phyloP scores from a whole-genome alignment of 305 asterid species.

The Rubia balearica region DNA sequence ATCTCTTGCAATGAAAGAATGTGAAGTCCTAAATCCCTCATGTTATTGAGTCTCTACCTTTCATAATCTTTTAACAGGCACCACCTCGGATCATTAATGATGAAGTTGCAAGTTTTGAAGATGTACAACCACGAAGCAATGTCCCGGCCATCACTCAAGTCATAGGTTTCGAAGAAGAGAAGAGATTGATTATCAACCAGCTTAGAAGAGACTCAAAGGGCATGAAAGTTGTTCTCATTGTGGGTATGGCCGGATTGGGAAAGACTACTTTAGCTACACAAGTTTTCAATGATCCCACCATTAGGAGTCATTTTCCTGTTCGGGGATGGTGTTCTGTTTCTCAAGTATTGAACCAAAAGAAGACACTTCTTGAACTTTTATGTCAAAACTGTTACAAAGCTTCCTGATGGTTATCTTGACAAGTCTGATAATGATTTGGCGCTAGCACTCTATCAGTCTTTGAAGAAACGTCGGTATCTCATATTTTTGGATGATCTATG shows the following conservation, averaged over 20 bases:
- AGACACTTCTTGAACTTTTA: background rate
- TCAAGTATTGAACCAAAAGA: background rate
- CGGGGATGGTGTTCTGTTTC: background rate
- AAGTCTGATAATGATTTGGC: background rate
- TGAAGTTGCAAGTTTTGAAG: background rate
- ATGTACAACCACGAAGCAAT: background rate
- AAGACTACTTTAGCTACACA: background rate
- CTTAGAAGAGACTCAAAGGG: background rate
- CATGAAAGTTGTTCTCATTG: background rate
- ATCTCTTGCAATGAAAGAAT: too few relatives aligned
- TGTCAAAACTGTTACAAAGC: background rate
- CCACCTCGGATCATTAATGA: background rate
- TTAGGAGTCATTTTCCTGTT: background rate
- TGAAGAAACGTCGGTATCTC: background rate
- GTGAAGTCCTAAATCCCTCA: too few relatives aligned
- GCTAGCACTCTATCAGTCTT: background rate
- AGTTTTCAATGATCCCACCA: background rate
- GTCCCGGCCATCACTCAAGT: background rate
- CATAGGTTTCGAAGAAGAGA: background rate
- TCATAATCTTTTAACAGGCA: background rate
- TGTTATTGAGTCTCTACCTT: too few relatives aligned
- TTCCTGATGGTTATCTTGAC: background rate
- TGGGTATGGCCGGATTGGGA: background rate
- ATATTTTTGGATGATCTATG: constrained; percentile 6
- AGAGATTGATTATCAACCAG: background rate